A percentile compares a stretch with the other conserved stretches of the same genome.
phyloP scores from a whole-genome alignment of 371 early-diverging fungal species.

The Lichtheimia ornata region DNA sequence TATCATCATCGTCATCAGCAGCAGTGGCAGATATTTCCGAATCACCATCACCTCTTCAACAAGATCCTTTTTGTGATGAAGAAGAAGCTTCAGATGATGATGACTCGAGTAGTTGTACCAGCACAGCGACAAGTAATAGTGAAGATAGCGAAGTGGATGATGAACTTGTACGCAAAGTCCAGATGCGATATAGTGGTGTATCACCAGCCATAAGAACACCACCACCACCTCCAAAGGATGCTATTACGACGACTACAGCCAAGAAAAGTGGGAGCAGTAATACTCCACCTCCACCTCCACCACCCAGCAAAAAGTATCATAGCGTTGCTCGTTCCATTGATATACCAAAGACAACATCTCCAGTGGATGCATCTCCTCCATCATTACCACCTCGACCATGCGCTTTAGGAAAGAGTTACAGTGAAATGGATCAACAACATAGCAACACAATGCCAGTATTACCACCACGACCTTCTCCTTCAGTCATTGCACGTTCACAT shows the following conservation, averaged over 20 bases:
- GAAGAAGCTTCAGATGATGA: constrained; percentile 9
- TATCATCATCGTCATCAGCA: background rate
- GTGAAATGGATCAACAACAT: background rate
- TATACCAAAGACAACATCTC: constrained; percentile 8
- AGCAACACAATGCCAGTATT: constrained; percentile 29
- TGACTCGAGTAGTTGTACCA: background rate
- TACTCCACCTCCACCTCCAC: constrained; percentile 45
- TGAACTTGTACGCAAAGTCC: constrained; percentile 11
- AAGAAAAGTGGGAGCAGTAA: constrained; percentile 12
- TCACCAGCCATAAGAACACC: constrained; percentile 3
- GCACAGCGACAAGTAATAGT: constrained; percentile 3
- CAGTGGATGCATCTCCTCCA: constrained; percentile 11
- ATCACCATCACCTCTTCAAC: background rate
- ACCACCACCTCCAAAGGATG: constrained; percentile 14
- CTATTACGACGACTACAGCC: constrained; percentile 1
- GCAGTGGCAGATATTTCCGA: background rate
- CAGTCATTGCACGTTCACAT: constrained; percentile 34
- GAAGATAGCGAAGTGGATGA: constrained; percentile 15
- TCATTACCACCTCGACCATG: constrained; percentile 17
- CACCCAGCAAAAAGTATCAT: constrained; percentile 46
- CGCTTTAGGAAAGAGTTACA: background rate
- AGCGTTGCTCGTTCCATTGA: constrained; percentile 20
- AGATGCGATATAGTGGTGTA: constrained; percentile 9
- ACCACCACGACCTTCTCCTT: constrained; percentile 40
- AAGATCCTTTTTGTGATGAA: constrained; percentile 21